Evolutionary conservation across 495 filamentous ascomycete genomes (phyloP), one percentile per base, ranked within the genome.

Genomic region (Amniculicola lignicola): DNA sequence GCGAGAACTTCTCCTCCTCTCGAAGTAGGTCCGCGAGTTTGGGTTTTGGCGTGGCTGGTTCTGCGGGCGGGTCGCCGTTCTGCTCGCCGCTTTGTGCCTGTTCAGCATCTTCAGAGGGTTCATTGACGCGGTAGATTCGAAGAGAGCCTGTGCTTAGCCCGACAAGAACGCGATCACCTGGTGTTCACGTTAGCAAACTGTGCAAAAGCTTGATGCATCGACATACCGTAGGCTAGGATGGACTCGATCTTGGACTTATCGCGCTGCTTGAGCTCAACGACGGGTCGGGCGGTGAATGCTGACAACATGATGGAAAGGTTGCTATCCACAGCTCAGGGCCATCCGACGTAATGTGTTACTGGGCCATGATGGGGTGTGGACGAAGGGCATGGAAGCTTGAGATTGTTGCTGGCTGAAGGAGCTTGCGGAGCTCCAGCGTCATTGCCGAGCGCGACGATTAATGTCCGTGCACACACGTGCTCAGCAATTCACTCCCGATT

Each of bases 221-320:
- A 42, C 70, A 39, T 73, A 89, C 86, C 90, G 72, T 95, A 90
- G 57, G 93, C 87, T 31, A 96, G 79, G 51, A 97, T 85, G 4
- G 88, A 88, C 71, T 97, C 92, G 69, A 99, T 96, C 78, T 83
- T 88, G 41, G 88, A 94, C 74, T 91, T 95, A 79, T 97, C 93
- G 66, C 89, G 84, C 66, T 83, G 83, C 74, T 86, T 91, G 57
- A 99, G 86, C 85, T 99, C 93, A 77, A 96, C 85, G 65, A 97
- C 87, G 58, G 94, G 87, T 67, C 88, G 88, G 78, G 93, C 90
- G 61, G 85, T 92, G 75, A 99, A 98, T 70, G 94, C 92, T 74
- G 93, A 95, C 72, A 97, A 84, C 93, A 98, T 98, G 75, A 4
- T 67, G 47, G 41, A 19, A 1, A 22, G 27, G 14, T 0, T 10